Base-by-base conservation (phyloP, 192 early-diverging fungal species). In the Pilaira anomala region DNA sequence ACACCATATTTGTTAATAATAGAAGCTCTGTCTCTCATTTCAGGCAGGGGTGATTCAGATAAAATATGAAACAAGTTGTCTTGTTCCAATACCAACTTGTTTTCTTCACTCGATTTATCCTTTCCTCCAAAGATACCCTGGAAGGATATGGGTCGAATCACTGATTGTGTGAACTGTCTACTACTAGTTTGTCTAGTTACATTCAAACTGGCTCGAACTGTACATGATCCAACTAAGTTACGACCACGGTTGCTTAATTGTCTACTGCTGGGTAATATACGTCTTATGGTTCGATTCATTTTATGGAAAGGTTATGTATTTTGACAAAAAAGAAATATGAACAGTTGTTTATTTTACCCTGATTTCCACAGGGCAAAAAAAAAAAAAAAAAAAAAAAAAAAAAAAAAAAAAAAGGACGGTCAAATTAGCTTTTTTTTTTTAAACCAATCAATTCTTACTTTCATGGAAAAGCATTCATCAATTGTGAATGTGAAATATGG, bases 51-150 rank as follows among this genome's bases (percentile, higher is more conserved):
- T 21, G 87, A 90, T 76, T 83, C 71, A 28, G 85, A 83, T 7
- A 91, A 75, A 21, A 78, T 78, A 50, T 91, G 86, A 57, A 91
- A 91, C 33, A 91, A 71, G 57, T 88, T 79, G 58, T 82, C 77
- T 58, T 75, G 76, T 8, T 66, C 64, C 9, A 83, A 54, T 2
- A 83, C 62, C 0, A 72, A 68, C 30, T 78, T 73, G 14, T 18
- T 54, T 13, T 30, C 26, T 50, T 39, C 39, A 8, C 16, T 6
- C 28, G 26, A 12, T 2, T 49, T 26, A 18, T 12, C 16, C 9
- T 59, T 58, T 29, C 42, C 46, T 16, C 54, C 52, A 25, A 72
- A 72, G 1, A 72, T 26, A 19, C 70, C 60, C 60, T 72, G 66
- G 60, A 72, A 62, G 3, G 70, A 72, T n/a, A 72, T 53, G 22